Base-by-base conservation (phyloP, 495 filamentous ascomycete species). In the Entonaema liquescens region DNA sequence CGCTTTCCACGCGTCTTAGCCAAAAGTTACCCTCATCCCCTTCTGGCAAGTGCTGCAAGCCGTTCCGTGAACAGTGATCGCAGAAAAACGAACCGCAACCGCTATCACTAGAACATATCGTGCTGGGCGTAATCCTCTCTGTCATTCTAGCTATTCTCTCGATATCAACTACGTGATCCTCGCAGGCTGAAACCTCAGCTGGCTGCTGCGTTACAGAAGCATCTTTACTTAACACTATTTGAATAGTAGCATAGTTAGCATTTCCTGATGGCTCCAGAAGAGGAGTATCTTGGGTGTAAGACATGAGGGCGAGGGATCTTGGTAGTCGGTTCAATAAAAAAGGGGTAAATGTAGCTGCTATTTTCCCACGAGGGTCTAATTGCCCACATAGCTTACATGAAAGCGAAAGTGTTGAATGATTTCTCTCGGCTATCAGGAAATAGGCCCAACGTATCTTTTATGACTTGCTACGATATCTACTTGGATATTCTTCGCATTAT, bases 61-160 rank as follows among this genome's bases (percentile, higher is more conserved):
- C 65, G 12, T 68, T 58, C 36, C 57, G 65, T 0, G 42, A 6
- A 35, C 72, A 76, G 31, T 74, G 72, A 15, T 65, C 63, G 38
- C 74, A 76, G 29, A n/a, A 36, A 8, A 33, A 35, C 23, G 50
- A 23, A 8, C 49, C 38, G 15, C 26, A 21, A 13, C n/a, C 3
- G 8, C 23, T 35, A 13, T 25, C 23, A 29, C 36, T 33, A 25
- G 33, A 19, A 55, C n/a, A 26, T 2, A 12, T 49, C 15, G 25
- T 54, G 12, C 40, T 15, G 12, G 28, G 21, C 9, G 52, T 38
- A 35, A 31, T 21, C 0, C 29, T 17, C 44, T 17, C 8, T 1
- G 5, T 28, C 13, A 47, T 3, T 47, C 23, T 31, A 0, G 23
- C 11, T 40, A 59, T 54, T 23, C 62, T 54, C 4, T 58, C 64